phyloP scores from a whole-genome alignment of 2,329 filamentous ascomycete genomes.

The Talaromyces sp. region DNA sequence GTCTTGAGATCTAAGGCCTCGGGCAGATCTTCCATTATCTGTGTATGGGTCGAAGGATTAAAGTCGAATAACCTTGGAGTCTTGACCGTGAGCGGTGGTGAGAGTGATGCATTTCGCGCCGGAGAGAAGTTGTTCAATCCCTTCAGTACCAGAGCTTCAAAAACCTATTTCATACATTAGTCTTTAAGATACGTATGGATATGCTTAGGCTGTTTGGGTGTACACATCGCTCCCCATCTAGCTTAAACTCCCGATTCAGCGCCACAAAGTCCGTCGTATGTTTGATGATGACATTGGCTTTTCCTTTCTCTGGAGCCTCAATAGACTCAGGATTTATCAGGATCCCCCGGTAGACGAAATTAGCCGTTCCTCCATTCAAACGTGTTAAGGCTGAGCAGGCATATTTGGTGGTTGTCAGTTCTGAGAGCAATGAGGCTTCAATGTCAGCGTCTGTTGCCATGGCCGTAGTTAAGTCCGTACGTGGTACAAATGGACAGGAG shows the following conservation, averaged over 20 bases:
- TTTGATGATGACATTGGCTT: slow-evolving; percentile 10
- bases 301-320: neutral
- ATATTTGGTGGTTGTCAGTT: neutral
- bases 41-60: neutral
- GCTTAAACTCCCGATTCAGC: slow-evolving; percentile 16
- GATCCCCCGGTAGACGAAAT: slow-evolving; percentile 15
- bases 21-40: slow-evolving; percentile 16
- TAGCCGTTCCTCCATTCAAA: slow-evolving; percentile 17
- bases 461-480: neutral
- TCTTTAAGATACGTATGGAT: no score
- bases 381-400: slow-evolving; percentile 7
- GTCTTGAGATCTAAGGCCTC: slow-evolving; percentile 15
- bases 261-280: slow-evolving; percentile 19
- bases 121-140: slow-evolving; percentile 10
- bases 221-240: slow-evolving; percentile 16
- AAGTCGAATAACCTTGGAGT: slow-evolving; percentile 14
- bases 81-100: slow-evolving; percentile 12
- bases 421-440: slow-evolving; percentile 1
- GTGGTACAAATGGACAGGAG: neutral
- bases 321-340: neutral
- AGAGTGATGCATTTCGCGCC: neutral
- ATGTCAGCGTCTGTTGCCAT: slow-evolving; percentile 18
- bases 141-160: slow-evolving; percentile 10
- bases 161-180: neutral
- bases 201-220: no score